A percentile compares a stretch with the other conserved stretches of the same genome.
These are phyloP conservation scores for Amylocarpus encephaloides DNA, from an alignment of 2,329 filamentous ascomycete species.

Conservation along the genomic window DNA sequence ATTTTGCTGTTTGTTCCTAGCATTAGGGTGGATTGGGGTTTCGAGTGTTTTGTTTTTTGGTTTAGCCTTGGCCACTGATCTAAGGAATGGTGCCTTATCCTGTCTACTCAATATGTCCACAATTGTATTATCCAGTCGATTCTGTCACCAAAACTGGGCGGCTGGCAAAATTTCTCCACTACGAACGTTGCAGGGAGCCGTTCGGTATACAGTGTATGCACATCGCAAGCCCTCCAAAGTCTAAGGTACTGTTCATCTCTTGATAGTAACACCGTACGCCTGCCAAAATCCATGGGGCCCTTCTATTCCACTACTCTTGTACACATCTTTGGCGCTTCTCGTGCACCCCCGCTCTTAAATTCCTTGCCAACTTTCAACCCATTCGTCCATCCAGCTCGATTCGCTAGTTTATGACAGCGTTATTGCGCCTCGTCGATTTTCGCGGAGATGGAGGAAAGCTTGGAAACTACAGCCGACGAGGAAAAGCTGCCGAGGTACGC, in stretches of 20 bases:
- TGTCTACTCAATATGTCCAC: no score
- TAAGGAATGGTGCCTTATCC: no score
- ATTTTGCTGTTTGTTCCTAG: no score
- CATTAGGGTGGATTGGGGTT: no score
- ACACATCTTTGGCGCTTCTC: background rate
- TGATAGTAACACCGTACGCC: slow-evolving; percentile 21
- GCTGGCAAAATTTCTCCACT: background rate
- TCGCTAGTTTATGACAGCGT: slow-evolving; percentile 45
- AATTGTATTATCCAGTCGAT: no score
- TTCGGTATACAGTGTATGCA: slow-evolving; percentile 3
- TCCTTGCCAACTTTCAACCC: background rate
- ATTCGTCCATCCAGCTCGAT: background rate
- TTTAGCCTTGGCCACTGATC: no score
- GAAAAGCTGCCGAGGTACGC: slow-evolving; percentile 52
- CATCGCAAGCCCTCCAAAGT: background rate
- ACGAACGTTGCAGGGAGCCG: background rate
- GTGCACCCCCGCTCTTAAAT: background rate
- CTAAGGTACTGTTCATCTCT: background rate
- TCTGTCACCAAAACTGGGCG: no score
- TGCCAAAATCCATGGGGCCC: background rate
- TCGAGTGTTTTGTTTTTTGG: no score
- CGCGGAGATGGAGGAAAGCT: slow-evolving; percentile 76
- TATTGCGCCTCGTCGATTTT: slow-evolving; percentile 78
- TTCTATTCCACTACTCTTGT: slow-evolving; percentile 1
- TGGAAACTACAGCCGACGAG: slow-evolving; percentile 88